Evolutionary conservation across 148 eudicot species (phyloP).

Genomic region (Chenopodium formosanum): DNA sequence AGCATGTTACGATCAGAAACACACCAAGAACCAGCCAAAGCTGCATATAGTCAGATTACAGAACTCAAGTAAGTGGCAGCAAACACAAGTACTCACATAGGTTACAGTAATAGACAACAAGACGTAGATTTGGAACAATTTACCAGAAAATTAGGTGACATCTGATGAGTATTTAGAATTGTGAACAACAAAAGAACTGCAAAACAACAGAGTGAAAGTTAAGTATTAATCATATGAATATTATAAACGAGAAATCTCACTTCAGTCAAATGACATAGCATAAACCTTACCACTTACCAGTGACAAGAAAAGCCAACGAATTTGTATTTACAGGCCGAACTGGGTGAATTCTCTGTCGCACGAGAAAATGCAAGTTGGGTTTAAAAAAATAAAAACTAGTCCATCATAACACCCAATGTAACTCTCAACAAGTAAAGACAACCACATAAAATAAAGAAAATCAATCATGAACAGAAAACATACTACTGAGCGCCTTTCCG

Average conservation of each 20-base stretch:
- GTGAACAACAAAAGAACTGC: conserved; percentile 50
- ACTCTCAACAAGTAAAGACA: conserved; percentile 2
- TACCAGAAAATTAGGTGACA: conserved; percentile 53
- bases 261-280: neutral
- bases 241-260: neutral
- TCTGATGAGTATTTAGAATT: conserved; percentile 43
- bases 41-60: conserved; percentile 27
- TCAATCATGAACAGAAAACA: neutral
- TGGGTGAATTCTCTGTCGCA: conserved; percentile 26
- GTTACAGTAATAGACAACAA: neutral
- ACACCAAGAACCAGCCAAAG: conserved; percentile 47
- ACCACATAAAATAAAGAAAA: neutral
- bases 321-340: conserved; percentile 30
- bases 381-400: neutral
- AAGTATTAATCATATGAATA: neutral
- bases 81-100: neutral
- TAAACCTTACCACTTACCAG: conserved; percentile 26
- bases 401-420: neutral
- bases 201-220: neutral
- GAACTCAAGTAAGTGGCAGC: neutral
- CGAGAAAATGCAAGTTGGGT: neutral
- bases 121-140: conserved; percentile 3
- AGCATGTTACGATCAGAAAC: conserved; percentile 40
- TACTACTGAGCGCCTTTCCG: conserved; percentile 25
- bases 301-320: conserved; percentile 29